phyloP scores from a whole-genome alignment of 2,329 filamentous ascomycete genomes.

The Aspergillus fijiensis region DNA sequence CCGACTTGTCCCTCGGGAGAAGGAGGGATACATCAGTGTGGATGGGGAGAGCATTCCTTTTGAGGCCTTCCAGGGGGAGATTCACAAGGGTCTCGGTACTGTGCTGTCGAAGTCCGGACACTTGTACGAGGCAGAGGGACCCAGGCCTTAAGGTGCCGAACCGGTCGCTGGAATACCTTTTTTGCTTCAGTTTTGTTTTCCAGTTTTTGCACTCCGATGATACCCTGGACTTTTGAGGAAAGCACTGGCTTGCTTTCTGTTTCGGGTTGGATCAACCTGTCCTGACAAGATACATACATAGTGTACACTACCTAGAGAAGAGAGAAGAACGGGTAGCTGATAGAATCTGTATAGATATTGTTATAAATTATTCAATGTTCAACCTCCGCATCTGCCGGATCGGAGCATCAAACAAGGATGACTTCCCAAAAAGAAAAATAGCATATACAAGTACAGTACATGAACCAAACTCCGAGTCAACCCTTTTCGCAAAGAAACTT shows the following conservation, averaged over 20 bases:
- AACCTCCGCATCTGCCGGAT: not conserved
- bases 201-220: conserved; percentile 30
- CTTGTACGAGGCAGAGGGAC: conserved; percentile 63
- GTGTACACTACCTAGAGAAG: not conserved
- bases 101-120: conserved; percentile 75
- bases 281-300: not conserved
- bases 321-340: not conserved
- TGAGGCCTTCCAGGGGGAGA: conserved; percentile 85
- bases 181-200: conserved; percentile 13
- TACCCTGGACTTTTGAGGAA: conserved; percentile 28
- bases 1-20: conserved; percentile 72
- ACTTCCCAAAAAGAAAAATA: not conserved
- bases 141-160: conserved; percentile 19
- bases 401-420: not conserved
- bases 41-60: conserved; percentile 89
- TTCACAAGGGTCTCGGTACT: conserved; percentile 78
- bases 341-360: conserved; percentile 6
- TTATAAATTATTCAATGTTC: not conserved
- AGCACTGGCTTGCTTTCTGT: conserved; percentile 19
- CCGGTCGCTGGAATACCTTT: conserved; percentile 7
- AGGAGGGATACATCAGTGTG: conserved; percentile 84
- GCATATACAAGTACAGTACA: not conserved
- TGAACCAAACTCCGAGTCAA: not conserved
- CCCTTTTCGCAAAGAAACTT: not conserved
- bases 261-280: not conserved